Percentiles rank a stretch among this genome's conserved stretches.
Evolutionary conservation across 129 eudicot genomes (phyloP).

Genomic region (Calendula officinalis): DNA sequence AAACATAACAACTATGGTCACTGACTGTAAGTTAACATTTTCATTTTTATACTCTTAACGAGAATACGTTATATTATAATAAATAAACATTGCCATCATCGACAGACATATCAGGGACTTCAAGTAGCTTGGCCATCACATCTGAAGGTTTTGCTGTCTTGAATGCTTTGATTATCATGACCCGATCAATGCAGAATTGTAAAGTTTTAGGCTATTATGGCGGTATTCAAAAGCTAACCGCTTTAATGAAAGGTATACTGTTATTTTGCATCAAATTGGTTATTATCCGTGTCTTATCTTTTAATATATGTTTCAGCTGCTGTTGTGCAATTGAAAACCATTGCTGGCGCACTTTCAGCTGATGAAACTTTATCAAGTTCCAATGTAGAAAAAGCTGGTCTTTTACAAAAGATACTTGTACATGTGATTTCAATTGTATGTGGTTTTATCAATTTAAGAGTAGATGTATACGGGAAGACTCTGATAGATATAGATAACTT

Average conservation of each 20-base stretch:
- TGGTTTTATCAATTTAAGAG: constrained; percentile 55
- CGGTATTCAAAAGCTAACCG: constrained; percentile 86
- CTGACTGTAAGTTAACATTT: constrained; percentile 64
- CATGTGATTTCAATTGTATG: constrained; percentile 69
- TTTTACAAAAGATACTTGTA: constrained; percentile 69
- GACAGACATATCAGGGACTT: constrained; percentile 47
- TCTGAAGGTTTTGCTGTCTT: constrained; percentile 70
- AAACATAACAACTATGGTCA: constrained; percentile 48
- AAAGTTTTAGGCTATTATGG: constrained; percentile 86
- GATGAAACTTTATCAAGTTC: constrained; percentile 57
- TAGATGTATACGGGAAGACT: constrained; percentile 46
- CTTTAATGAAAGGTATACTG: constrained; percentile 78
- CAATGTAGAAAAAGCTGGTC: constrained; percentile 50
- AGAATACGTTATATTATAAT: constrained; percentile 11
- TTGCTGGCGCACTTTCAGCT: constrained; percentile 68
- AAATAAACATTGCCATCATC: constrained; percentile 29
- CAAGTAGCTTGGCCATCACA: constrained; percentile 41
- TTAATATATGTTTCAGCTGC: constrained; percentile 57
- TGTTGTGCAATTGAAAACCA: constrained; percentile 90
- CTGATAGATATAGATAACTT: constrained; percentile 35
- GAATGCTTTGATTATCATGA: constrained; percentile 72
- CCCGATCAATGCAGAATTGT: constrained; percentile 83
- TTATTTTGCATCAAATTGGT: constrained; percentile 20
- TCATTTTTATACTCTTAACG: background rate
- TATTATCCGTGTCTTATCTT: constrained; percentile 5